These are phyloP conservation scores for Choiromyces venosus DNA, from an alignment of 495 filamentous ascomycete genomes.

Conservation along the genomic window DNA sequence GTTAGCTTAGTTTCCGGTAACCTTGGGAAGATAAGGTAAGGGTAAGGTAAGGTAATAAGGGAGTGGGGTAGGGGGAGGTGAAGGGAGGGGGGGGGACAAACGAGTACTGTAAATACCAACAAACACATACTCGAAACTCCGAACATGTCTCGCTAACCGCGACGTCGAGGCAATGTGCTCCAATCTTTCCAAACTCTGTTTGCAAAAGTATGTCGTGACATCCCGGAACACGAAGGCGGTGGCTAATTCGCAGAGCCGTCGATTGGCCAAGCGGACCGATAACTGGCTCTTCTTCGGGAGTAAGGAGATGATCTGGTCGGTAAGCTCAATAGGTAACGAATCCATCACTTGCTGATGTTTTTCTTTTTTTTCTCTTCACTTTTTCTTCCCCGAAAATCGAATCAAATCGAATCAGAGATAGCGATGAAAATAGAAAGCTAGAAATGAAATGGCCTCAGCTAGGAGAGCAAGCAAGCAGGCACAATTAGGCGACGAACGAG, in stretches of 20 bases:
- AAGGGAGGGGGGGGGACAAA: conserved; percentile 7
- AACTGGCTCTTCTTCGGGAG: conserved; percentile 18
- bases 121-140: conserved; percentile 20
- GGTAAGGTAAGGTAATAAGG: neutral
- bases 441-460: neutral
- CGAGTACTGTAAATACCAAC: conserved; percentile 16
- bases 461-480: neutral
- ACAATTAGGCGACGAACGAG: neutral
- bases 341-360: conserved; percentile 1
- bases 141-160: conserved; percentile 18
- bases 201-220: conserved; percentile 8
- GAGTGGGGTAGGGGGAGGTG: too few species aligned
- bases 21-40: neutral
- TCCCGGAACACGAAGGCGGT: conserved; percentile 12
- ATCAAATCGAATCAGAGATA: neutral
- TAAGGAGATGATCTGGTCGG: conserved; percentile 19
- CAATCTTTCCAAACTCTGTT: conserved; percentile 17
- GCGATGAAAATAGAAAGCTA: neutral
- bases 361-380: neutral
- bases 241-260: conserved; percentile 14
- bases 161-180: conserved; percentile 12
- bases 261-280: conserved; percentile 11
- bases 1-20: neutral
- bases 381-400: neutral
- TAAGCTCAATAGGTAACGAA: conserved; percentile 22